These are phyloP conservation scores for Bruguiera sexangula DNA, from an alignment of 345 rosid species.

Conservation along the genomic window DNA sequence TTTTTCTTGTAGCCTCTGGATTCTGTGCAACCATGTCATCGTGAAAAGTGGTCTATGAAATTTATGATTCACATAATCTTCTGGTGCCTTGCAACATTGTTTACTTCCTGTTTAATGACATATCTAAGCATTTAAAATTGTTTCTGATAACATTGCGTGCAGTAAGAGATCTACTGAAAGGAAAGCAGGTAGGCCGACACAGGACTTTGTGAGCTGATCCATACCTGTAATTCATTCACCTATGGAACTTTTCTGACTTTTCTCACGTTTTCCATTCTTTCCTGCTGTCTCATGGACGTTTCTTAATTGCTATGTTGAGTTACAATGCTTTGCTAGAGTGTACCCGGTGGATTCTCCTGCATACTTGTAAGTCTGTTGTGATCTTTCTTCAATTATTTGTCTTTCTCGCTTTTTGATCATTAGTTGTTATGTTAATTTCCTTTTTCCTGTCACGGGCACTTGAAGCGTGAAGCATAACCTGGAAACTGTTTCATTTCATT, in stretches of 20 bases:
- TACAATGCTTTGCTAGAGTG: conserved; percentile 92
- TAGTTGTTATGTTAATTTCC: background rate
- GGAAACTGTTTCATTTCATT: background rate
- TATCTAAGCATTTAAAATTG: no score
- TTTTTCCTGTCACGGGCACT: background rate
- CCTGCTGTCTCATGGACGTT: conserved; percentile 39
- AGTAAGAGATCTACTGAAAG: no score
- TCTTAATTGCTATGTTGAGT: conserved; percentile 76
- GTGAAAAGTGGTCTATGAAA: no score
- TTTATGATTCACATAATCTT: no score
- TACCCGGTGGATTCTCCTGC: conserved; percentile 61
- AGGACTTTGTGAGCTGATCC: background rate
- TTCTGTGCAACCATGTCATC: no score
- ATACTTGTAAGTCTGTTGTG: conserved; percentile 57
- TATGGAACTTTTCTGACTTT: background rate
- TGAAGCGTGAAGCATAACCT: background rate
- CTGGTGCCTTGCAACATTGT: no score
- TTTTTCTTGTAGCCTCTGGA: no score
- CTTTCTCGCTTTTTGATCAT: background rate
- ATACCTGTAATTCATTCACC: background rate
- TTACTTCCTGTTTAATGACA: no score
- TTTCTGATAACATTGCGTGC: no score
- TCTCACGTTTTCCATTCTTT: conserved; percentile 1
- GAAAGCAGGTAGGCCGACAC: conserved; percentile 25
- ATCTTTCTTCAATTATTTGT: background rate